These are phyloP conservation scores for Gillenia trifoliata DNA, from an alignment of 306 rosid genomes.

Conservation along the genomic window DNA sequence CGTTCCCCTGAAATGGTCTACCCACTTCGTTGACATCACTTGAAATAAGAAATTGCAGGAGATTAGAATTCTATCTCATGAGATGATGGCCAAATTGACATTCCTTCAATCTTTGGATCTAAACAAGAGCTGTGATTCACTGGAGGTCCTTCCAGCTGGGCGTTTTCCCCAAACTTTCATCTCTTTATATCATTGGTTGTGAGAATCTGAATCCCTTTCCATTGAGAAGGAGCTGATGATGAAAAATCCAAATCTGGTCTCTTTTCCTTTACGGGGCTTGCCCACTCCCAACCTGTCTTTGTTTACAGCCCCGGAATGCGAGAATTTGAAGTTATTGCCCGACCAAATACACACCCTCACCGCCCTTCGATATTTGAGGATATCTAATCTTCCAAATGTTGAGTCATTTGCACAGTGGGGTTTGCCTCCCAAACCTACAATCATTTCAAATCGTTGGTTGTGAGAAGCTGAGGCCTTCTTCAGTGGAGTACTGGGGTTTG, in stretches of 20 bases:
- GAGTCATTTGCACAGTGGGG: background rate
- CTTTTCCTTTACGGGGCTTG: background rate
- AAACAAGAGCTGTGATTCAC: background rate
- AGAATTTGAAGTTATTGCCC: background rate
- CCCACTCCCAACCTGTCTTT: background rate
- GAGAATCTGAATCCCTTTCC: background rate
- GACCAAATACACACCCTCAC: background rate
- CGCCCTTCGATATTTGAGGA: background rate
- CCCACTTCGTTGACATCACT: background rate
- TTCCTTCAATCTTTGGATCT: accelerated
- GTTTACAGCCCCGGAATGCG: accelerated
- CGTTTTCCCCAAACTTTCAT: background rate
- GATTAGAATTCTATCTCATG: background rate
- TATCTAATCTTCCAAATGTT: background rate
- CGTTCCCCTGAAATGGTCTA: background rate
- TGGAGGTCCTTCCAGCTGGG: background rate
- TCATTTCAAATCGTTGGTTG: accelerated
- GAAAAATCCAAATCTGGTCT: background rate
- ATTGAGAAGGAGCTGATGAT: background rate
- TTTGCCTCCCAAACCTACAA: background rate
- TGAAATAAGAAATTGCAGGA: too few species aligned
- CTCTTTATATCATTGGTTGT: accelerated
- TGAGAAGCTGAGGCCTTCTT: background rate
- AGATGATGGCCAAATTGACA: background rate
- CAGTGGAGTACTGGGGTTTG: background rate